Evolutionary conservation across 108 stramenopile genomes (phyloP), one percentile per base, ranked within the genome.

Genomic region (Cylindrotheca closterium): DNA sequence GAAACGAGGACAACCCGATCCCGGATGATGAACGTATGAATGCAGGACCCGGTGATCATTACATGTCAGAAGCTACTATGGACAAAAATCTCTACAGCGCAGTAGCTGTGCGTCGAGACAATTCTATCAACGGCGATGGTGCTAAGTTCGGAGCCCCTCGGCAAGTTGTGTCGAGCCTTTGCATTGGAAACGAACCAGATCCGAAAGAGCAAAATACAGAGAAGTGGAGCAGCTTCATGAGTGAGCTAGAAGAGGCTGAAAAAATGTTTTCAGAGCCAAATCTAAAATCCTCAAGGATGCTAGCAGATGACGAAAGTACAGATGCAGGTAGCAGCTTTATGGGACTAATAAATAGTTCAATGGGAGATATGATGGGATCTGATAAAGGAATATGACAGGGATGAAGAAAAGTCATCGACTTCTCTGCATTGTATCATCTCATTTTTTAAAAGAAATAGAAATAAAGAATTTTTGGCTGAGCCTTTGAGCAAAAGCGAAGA

Each of bases 171-270:
- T n/a, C n/a, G n/a, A n/a, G n/a, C n/a, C n/a, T n/a, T n/a, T n/a
- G n/a, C n/a, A n/a, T n/a, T n/a, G n/a, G n/a, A n/a, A n/a, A n/a
- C n/a, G n/a, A n/a, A n/a, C n/a, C n/a, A n/a, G n/a, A n/a, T n/a
- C n/a, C n/a, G n/a, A n/a, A n/a, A n/a, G n/a, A 71, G 47, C 55
- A 55, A 50, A 30, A 30, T 10, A 34, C 37, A 27, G 25, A 50
- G 29, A 23, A 49, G 17, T 79, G 78, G 78, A 63, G 58, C 33
- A 73, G 68, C 58, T 79, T 79, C 47, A 45, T 79, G 51, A 50
- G 63, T 2, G 78, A 79, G 19, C 68, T 79, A 22, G 71, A 67
- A 19, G 61, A 55, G 0, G 78, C 78, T 4, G 78, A 79, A 51
- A 25, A 73, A 34, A 49, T 57, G 52, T 79, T 79, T 30, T 79